Evolutionary conservation across 305 asterid genomes (phyloP).

Genomic region (Fraxinus floribunda): DNA sequence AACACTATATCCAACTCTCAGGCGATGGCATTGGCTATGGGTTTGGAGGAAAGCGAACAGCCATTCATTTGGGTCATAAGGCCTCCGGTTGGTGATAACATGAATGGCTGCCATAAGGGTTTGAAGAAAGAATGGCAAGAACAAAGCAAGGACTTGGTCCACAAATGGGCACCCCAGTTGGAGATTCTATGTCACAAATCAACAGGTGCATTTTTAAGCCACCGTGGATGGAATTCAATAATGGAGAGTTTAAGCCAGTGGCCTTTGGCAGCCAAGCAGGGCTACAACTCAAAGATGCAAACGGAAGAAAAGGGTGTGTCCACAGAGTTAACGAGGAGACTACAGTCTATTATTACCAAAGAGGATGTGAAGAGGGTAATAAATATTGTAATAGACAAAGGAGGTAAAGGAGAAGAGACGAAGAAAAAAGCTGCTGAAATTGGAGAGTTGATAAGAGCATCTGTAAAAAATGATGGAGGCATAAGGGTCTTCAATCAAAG

Average conservation of each 20-base stretch:
- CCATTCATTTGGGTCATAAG: slow-evolving; percentile 76
- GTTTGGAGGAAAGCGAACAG: slow-evolving; percentile 54
- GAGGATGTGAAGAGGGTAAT: slow-evolving; percentile 67
- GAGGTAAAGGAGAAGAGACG: slow-evolving; percentile 58
- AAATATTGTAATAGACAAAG: slow-evolving; percentile 43
- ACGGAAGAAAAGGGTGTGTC: slow-evolving; percentile 78
- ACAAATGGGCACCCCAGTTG: slow-evolving; percentile 89
- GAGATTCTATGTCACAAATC: slow-evolving; percentile 77
- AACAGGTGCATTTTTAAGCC: slow-evolving; percentile 48
- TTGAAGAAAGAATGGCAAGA: slow-evolving; percentile 38
- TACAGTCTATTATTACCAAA: slow-evolving; percentile 34
- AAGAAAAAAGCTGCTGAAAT: slow-evolving; percentile 57
- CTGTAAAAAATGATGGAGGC: slow-evolving; percentile 45
- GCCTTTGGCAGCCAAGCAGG: slow-evolving; percentile 93
- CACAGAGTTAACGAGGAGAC: slow-evolving; percentile 58
- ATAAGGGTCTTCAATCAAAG: slow-evolving; percentile 54
- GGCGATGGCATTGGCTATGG: slow-evolving; percentile 75
- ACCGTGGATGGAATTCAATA: slow-evolving; percentile 1
- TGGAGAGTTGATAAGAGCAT: slow-evolving; percentile 50
- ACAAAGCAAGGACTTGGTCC: slow-evolving; percentile 49
- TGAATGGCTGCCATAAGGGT: slow-evolving; percentile 64
- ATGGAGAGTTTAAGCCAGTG: slow-evolving; percentile 70
- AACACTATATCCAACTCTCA: slow-evolving; percentile 66
- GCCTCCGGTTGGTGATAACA: slow-evolving; percentile 63
- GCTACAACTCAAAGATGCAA: slow-evolving; percentile 72